Evolutionary conservation across 129 eudicot species (phyloP), one percentile per base, ranked within the genome.

Genomic region (Flaveria trinervia): DNA sequence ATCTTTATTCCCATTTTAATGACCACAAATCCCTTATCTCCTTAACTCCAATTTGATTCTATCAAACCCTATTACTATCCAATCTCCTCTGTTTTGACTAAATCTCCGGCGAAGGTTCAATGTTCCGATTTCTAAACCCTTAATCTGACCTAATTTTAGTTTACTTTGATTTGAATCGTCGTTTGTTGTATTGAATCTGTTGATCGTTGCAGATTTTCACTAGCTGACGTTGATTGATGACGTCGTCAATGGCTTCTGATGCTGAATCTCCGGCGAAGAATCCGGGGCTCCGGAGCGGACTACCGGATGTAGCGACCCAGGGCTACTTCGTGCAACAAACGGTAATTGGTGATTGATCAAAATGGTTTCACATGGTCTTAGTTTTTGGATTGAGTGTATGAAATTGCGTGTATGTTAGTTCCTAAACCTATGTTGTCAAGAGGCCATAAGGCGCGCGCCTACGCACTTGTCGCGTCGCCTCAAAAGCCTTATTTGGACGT

Each of bases 271-370:
- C 67, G 43, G n/a, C 0, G 17, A 61, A 13, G 9, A 61, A 61
- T 61, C 67, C 22, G 15, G 68, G 68, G 33, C 68, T 62, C 12
- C 68, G 68, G 5, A 5, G 10, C 0, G 45, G 7, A 3, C 12
- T 22, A 14, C 12, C 45, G 15, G 68, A 62, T 56, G 11, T 1
- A 28, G 45, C 14, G 33, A 62, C 68, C 9, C 16, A 62, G 22
- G 44, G 5, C 11, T 62, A 62, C 45, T 28, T 30, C 45, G 44
- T 62, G 68, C 68, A 62, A 62, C 68, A 62, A 62, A 62, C 68
- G 45, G 68, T 62, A 62, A 10, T 28, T 61, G 45, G 45, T 30
- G 28, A 10, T 28, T 61, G 28, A 57, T 61, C 41, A 12, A 57
- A 57, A 57, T 57, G 65, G 2, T 57, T 57, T 57, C 64, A 9